These are phyloP conservation scores for Pharus latifolius DNA, from an alignment of 176 grass and related monocot species.

Conservation along the genomic window DNA sequence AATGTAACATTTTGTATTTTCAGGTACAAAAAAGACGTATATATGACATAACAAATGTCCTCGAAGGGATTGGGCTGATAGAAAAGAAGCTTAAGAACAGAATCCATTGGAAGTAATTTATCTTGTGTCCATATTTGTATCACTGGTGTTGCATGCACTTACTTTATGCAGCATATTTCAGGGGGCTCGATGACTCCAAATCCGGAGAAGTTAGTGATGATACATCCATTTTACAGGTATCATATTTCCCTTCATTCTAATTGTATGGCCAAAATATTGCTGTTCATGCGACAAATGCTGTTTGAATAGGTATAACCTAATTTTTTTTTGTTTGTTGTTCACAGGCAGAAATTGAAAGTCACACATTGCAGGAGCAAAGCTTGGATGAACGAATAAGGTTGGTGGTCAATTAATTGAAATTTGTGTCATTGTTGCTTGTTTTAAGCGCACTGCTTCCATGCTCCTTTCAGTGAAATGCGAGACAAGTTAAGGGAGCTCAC, in stretches of 20 bases:
- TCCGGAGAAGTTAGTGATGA: constrained; percentile 60
- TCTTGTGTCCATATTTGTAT: constrained; percentile 2
- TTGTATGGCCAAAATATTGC: neutral
- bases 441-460: neutral
- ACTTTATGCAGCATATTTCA: constrained; percentile 18
- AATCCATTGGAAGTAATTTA: constrained; percentile 85
- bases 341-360: constrained; percentile 72
- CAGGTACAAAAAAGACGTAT: constrained; percentile 92
- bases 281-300: neutral
- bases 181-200: constrained; percentile 56
- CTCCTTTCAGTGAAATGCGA: constrained; percentile 63
- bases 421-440: neutral
- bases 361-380: constrained; percentile 48
- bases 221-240: constrained; percentile 50
- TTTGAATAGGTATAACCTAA: neutral
- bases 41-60: constrained; percentile 97
- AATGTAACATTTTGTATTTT: constrained; percentile 7
- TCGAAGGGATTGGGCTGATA: constrained; percentile 90
- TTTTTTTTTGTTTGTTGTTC: neutral
- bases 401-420: constrained; percentile 7
- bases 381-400: constrained; percentile 79
- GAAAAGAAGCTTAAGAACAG: constrained; percentile 94
- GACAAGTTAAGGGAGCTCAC: constrained; percentile 60
- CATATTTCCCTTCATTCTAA: neutral
- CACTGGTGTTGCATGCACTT: constrained; percentile 2